Evolutionary conservation across 176 grass and related monocot species (phyloP).

Genomic region (Dactylis glomerata): DNA sequence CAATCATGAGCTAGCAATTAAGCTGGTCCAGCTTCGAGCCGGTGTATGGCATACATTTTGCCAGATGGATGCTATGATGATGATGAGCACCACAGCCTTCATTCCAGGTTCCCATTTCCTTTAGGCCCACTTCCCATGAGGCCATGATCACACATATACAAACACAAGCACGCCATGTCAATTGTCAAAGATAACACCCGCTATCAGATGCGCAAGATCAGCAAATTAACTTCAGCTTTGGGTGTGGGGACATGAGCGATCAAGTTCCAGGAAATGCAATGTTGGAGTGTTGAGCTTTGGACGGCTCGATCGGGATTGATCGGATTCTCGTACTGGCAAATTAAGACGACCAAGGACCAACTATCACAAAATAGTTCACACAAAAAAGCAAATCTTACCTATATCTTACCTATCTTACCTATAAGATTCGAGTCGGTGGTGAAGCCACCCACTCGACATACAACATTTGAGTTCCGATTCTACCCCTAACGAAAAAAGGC

Average conservation of each 20-base stretch:
- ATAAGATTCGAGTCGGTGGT: too few species aligned
- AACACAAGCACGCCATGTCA: background rate
- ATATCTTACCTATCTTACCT: too few species aligned
- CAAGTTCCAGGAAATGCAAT: background rate
- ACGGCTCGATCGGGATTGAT: too few species aligned
- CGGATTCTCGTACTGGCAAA: too few species aligned
- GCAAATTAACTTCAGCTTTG: background rate
- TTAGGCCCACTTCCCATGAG: slow-evolving; percentile 19
- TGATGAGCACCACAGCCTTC: slow-evolving; percentile 12
- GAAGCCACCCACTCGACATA: too few species aligned
- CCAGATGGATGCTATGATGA: slow-evolving; percentile 17
- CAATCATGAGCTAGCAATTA: slow-evolving; percentile 28
- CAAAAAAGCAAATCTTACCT: too few species aligned
- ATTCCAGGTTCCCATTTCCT: slow-evolving; percentile 4
- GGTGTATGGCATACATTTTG: background rate
- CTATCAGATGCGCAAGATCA: slow-evolving; percentile 37
- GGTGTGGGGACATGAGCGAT: too few species aligned
- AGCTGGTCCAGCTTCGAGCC: slow-evolving; percentile 39
- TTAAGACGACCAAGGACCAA: too few species aligned
- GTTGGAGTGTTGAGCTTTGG: too few species aligned
- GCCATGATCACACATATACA: slow-evolving; percentile 25
- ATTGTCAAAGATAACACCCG: background rate
- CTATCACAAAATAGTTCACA: too few species aligned
- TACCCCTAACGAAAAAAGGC: too few species aligned
- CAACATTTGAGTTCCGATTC: too few species aligned